These are phyloP conservation scores for Globisporangium iwayamae DNA, from an alignment of 352 stramenopile genomes.

Conservation along the genomic window DNA sequence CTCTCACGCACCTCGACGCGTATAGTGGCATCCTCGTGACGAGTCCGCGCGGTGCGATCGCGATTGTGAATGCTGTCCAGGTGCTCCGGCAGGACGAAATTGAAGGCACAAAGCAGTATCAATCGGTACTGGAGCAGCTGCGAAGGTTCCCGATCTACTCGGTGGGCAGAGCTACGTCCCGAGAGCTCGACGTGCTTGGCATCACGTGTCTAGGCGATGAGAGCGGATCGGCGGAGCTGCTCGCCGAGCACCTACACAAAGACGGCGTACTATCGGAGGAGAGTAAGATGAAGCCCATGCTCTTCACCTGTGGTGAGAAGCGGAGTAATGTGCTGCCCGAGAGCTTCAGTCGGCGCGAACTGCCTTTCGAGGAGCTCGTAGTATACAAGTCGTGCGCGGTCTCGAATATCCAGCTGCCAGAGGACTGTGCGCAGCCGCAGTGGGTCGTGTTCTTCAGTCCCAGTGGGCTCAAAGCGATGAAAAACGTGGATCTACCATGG, in stretches of 20 bases:
- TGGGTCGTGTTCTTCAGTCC: constrained; percentile 85
- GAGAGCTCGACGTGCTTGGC: constrained; percentile 49
- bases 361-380: constrained; percentile 54
- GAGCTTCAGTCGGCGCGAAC: constrained; percentile 45
- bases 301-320: constrained; percentile 82
- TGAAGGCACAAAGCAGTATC: background rate
- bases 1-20: constrained; percentile 39
- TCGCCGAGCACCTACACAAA: constrained; percentile 43
- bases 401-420: constrained; percentile 39
- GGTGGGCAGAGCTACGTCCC: constrained; percentile 62
- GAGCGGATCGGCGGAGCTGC: constrained; percentile 59
- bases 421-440: constrained; percentile 29
- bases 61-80: constrained; percentile 35
- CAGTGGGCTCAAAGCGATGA: constrained; percentile 62
- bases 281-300: constrained; percentile 40
- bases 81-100: constrained; percentile 16
- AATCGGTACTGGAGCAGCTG: constrained; percentile 28
- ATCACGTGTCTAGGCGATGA: constrained; percentile 60
- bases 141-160: constrained; percentile 44
- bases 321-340: constrained; percentile 52
- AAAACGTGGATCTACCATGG: constrained; percentile 42
- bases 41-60: constrained; percentile 65
- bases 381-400: constrained; percentile 64
- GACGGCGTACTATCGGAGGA: constrained; percentile 32
- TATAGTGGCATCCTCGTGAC: constrained; percentile 69